A percentile compares a stretch with the other conserved stretches of the same genome.
phyloP scores from a whole-genome alignment of 768 basidiomycete genomes.

The Amanita pallidorosea region DNA sequence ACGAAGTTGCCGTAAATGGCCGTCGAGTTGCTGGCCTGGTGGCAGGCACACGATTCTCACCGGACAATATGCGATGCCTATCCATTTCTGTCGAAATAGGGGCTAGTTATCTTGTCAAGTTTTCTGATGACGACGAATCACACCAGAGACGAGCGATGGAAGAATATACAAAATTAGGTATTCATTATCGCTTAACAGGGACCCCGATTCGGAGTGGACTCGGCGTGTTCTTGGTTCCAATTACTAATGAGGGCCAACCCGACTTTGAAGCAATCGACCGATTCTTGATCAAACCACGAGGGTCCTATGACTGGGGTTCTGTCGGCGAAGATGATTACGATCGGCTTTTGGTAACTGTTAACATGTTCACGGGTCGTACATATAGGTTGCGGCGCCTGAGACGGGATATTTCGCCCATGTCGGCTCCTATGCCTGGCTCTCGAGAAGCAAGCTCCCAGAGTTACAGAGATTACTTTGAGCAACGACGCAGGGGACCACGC shows the following conservation, averaged over 20 bases:
- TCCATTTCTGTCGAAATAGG: conserved; percentile 22
- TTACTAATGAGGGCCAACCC: conserved; percentile 35
- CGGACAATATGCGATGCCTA: conserved; percentile 30
- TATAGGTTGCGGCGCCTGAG: conserved; percentile 49
- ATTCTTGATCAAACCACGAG: conserved; percentile 37
- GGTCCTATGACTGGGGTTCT: conserved; percentile 43
- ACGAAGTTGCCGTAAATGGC: conserved; percentile 44
- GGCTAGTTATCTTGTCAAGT: conserved; percentile 22
- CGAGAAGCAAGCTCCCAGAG: conserved; percentile 35
- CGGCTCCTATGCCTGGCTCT: conserved; percentile 40
- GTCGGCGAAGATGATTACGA: conserved; percentile 39
- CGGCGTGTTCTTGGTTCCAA: conserved; percentile 57
- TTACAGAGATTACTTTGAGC: conserved; percentile 49
- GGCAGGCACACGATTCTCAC: conserved; percentile 48
- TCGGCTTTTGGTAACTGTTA: conserved; percentile 43
- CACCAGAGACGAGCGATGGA: conserved; percentile 42
- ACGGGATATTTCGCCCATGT: conserved; percentile 55
- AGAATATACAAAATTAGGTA: conserved; percentile 51
- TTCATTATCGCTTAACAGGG: conserved; percentile 54
- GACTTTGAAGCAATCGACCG: conserved; percentile 49
- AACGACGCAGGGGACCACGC: conserved; percentile 42
- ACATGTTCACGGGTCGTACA: conserved; percentile 42
- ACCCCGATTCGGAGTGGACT: conserved; percentile 40
- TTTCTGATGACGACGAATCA: conserved; percentile 35
- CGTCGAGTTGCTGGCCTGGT: conserved; percentile 48